phyloP scores from a whole-genome alignment of 192 early-diverging fungal species.

The Allomyces macrogynus region DNA sequence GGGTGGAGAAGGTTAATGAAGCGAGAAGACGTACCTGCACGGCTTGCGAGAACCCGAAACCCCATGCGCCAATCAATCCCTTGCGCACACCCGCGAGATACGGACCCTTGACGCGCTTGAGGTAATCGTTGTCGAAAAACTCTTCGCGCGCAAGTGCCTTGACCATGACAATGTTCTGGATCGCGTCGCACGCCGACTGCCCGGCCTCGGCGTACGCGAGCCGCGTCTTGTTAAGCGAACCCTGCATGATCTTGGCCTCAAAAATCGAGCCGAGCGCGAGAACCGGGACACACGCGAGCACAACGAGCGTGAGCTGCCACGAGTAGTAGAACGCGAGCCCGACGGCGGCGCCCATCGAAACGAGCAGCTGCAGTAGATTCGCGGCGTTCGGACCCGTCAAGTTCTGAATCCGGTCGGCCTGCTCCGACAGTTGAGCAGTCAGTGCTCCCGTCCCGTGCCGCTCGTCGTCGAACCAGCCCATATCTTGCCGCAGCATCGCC shows the following conservation, averaged over 20 bases:
- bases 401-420: slow-evolving; percentile 17
- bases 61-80: slow-evolving; percentile 18
- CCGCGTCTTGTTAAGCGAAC: slow-evolving; percentile 24
- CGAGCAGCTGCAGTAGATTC: slow-evolving; percentile 11
- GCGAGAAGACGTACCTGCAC: background rate
- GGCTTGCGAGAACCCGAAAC: slow-evolving; percentile 30
- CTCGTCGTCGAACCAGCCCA: slow-evolving; percentile 31
- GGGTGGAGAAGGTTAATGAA: too few species aligned
- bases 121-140: background rate
- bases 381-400: slow-evolving; percentile 16
- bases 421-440: slow-evolving; percentile 30
- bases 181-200: slow-evolving; percentile 60
- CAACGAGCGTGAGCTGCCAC: slow-evolving; percentile 40
- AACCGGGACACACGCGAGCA: slow-evolving; percentile 46
- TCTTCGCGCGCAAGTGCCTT: slow-evolving; percentile 37
- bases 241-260: slow-evolving; percentile 27
- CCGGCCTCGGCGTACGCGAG: slow-evolving; percentile 42
- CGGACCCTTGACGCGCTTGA: slow-evolving; percentile 13
- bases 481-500: slow-evolving; percentile 27
- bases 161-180: slow-evolving; percentile 68
- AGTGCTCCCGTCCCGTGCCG: slow-evolving; percentile 9
- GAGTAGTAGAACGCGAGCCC: slow-evolving; percentile 28
- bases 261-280: slow-evolving; percentile 38
- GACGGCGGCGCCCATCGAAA: slow-evolving; percentile 13
- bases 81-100: slow-evolving; percentile 18